A percentile compares a stretch with the other conserved stretches of the same genome.
Conservation (phyloP, 1,284 basidiomycete genomes). For the Hemileccinum hortonii region DNA sequence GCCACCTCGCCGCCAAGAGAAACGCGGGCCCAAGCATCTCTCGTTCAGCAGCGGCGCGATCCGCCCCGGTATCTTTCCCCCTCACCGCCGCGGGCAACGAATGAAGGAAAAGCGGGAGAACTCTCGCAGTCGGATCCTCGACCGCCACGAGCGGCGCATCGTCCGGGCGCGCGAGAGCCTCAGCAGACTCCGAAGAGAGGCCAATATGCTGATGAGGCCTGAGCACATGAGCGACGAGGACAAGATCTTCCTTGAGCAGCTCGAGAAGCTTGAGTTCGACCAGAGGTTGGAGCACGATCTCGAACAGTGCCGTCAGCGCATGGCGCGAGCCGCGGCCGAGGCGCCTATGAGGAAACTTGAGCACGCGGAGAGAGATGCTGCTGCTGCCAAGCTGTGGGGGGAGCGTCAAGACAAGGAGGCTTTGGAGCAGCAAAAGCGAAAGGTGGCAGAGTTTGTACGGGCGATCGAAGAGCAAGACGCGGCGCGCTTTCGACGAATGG, state of each 20-base stretch:
- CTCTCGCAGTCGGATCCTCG: neutral
- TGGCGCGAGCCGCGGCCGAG: constrained; percentile 21
- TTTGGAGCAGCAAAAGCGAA: constrained; percentile 5
- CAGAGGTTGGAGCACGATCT: constrained; percentile 15
- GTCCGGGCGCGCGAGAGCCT: constrained; percentile 3
- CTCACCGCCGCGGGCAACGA: constrained; percentile 1
- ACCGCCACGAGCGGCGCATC: constrained; percentile 5
- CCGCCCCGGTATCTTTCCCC: neutral
- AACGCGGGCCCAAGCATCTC: constrained; percentile 17
- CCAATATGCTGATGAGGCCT: constrained; percentile 15
- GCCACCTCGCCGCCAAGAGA: constrained; percentile 7
- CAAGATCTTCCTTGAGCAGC: constrained; percentile 26
- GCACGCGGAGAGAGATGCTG: constrained; percentile 15
- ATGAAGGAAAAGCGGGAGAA: constrained; percentile 7
- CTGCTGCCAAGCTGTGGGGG: constrained; percentile 14
- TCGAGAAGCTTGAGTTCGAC: constrained; percentile 18
- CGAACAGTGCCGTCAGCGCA: constrained; percentile 17
- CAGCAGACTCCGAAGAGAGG: constrained; percentile 7
- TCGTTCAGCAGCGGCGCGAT: constrained; percentile 7
- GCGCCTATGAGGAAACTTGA: constrained; percentile 6
- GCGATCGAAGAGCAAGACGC: neutral
- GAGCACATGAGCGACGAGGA: constrained; percentile 19
- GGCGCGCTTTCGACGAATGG: constrained; percentile 1
- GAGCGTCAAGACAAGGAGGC: constrained; percentile 1
- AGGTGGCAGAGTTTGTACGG: constrained; percentile 5